Base-by-base conservation (phyloP, 495 filamentous ascomycete genomes). In the Usnea hakonensis region DNA sequence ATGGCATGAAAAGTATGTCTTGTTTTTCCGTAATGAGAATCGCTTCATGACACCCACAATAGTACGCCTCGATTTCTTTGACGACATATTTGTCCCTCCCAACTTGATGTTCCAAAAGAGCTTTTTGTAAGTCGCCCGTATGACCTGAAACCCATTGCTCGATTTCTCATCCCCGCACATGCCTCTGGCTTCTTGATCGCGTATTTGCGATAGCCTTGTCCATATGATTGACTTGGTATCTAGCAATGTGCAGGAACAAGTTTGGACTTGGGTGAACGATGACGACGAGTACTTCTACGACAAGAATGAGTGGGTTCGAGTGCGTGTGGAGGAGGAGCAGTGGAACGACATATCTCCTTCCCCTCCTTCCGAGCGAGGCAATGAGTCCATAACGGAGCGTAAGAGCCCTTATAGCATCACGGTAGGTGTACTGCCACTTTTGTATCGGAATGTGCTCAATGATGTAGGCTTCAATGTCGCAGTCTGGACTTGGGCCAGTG, bases 51-150 rank as follows among this genome's bases (percentile, higher is more conserved):
- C 40, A 21, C 0, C n/a, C 16, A 36, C 13, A 14, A 41, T 58
- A 90, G 90, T 97, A 50, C 82, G 83, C 19, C 85, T 90, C 0
- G 88, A 91, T 57, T 98, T 98, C 70, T 97, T 96, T 69, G 86
- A 90, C 65, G 91, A 97, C 61, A 91, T 97, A 43, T 83, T 87
- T 57, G 83, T 97, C 4, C 90, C 91, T 0, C 79, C 79, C 3
- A 73, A 81, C 16, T 79, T 87, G 59, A 80, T 97, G 0, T 84
- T 90, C 38, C 83, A 88, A 23, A 82, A 81, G n/a, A 81, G 84
- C 17, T 77, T 79, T 68, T 96, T 91, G 88, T 92, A 74, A 74
- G 88, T 75, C 21, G 23, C 38, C 23, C 44, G 32, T n/a, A n/a
- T 53, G 8, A 54, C 3, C 56, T 10, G n/a, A 8, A 13, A 17